Evolutionary conservation across 768 basidiomycete species (phyloP).

Genomic region (Lactifluus volemus): DNA sequence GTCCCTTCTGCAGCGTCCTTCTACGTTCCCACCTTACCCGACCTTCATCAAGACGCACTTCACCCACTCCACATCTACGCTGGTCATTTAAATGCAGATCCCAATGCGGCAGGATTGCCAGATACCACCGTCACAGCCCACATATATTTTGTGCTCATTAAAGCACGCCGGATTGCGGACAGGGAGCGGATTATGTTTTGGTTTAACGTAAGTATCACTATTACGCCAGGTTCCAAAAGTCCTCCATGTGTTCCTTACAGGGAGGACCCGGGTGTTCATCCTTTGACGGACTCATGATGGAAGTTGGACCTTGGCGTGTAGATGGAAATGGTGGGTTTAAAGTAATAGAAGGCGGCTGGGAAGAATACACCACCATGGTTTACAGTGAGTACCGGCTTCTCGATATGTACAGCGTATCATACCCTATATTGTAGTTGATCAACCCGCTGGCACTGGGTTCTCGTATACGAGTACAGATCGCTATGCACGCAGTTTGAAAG

Average conservation of each 20-base stretch:
- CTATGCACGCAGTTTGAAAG: conserved; percentile 70
- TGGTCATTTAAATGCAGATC: conserved; percentile 80
- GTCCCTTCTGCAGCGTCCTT: conserved; percentile 78
- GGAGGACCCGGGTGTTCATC: conserved; percentile 97
- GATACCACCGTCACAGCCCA: conserved; percentile 63
- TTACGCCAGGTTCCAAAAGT: background rate
- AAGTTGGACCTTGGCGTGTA: conserved; percentile 87
- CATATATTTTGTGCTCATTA: conserved; percentile 83
- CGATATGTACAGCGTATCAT: background rate
- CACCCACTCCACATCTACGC: conserved; percentile 74
- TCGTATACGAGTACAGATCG: conserved; percentile 82
- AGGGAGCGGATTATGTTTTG: conserved; percentile 88
- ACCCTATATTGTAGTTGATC: conserved; percentile 61
- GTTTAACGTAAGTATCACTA: conserved; percentile 77
- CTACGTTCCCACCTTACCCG: conserved; percentile 71
- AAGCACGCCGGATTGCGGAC: conserved; percentile 83
- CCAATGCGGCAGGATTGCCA: conserved; percentile 40
- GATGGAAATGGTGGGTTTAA: conserved; percentile 66
- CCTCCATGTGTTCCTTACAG: conserved; percentile 30
- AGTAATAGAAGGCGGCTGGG: conserved; percentile 85
- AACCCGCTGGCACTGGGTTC: conserved; percentile 93
- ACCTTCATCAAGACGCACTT: conserved; percentile 60
- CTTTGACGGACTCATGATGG: conserved; percentile 97
- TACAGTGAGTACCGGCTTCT: conserved; percentile 52
- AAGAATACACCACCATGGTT: conserved; percentile 92